Percentiles rank a stretch among this genome's conserved stretches.
These are phyloP conservation scores for Phialophora tarda DNA, from an alignment of 2,329 filamentous ascomycete species.

Conservation along the genomic window DNA sequence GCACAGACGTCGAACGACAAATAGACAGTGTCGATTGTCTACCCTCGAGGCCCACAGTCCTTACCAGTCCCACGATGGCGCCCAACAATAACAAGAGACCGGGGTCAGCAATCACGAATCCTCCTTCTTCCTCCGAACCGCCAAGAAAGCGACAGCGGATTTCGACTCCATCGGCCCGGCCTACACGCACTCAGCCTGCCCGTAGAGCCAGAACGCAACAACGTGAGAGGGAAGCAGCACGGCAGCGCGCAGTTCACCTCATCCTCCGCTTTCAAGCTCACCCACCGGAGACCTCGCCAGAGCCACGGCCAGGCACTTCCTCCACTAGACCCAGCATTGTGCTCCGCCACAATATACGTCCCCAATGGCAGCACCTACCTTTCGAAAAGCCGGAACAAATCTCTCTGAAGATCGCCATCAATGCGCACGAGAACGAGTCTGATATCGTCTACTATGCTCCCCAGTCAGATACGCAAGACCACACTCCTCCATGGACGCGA, in stretches of 20 bases:
- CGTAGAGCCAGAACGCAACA: neutral
- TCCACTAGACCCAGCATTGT: neutral
- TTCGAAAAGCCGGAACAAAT: neutral
- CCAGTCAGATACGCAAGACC: neutral
- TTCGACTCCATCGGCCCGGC: neutral
- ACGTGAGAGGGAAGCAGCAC: neutral
- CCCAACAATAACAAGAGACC: neutral
- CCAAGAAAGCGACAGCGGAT: slow-evolving; percentile 1
- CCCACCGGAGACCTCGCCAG: neutral
- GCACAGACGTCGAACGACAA: neutral
- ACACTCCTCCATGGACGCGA: neutral
- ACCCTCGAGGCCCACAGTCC: neutral
- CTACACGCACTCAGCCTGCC: neutral
- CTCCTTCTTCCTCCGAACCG: neutral
- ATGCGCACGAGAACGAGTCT: neutral
- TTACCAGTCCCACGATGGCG: neutral
- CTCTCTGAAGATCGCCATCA: neutral
- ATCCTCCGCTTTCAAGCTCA: neutral
- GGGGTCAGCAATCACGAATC: neutral
- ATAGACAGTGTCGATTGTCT: neutral
- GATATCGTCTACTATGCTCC: neutral
- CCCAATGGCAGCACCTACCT: slow-evolving; percentile 1
- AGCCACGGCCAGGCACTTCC: neutral
- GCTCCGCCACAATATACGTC: neutral
- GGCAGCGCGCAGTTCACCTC: neutral